Conservation (phyloP, 2,329 filamentous ascomycete genomes). For the Penicillium sp. region DNA sequence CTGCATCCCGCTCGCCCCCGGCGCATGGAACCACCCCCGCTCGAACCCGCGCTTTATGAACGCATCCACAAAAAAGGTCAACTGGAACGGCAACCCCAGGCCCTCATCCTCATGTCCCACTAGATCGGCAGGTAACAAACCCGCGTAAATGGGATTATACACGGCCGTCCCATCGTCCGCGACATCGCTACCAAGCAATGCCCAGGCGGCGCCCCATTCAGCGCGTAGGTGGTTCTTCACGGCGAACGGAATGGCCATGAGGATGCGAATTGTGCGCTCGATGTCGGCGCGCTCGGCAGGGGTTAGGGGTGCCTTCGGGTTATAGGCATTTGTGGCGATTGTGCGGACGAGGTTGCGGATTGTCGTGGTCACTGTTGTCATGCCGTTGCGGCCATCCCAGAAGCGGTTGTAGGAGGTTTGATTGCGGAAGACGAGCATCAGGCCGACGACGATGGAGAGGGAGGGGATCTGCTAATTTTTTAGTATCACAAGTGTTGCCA, state of each 20-base stretch:
- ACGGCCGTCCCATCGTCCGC: slow-evolving; percentile 35
- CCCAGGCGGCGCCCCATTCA: slow-evolving; percentile 61
- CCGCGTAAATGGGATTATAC: slow-evolving; percentile 55
- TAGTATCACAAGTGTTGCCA: background rate
- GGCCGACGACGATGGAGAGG: slow-evolving; percentile 67
- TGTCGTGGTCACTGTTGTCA: slow-evolving; percentile 62
- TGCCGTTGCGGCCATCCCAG: slow-evolving; percentile 64
- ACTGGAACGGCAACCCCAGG: slow-evolving; percentile 63
- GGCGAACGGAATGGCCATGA: slow-evolving; percentile 66
- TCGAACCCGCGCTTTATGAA: slow-evolving; percentile 63
- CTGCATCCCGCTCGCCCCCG: slow-evolving; percentile 63
- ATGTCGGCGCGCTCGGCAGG: slow-evolving; percentile 58
- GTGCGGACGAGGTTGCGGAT: slow-evolving; percentile 64
- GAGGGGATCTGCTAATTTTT: slow-evolving; percentile 56
- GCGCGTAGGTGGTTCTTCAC: slow-evolving; percentile 68
- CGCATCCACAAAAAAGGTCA: slow-evolving; percentile 63
- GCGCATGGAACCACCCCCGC: slow-evolving; percentile 64
- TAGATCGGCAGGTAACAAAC: slow-evolving; percentile 55
- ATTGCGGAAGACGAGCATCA: slow-evolving; percentile 72
- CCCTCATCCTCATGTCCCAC: slow-evolving; percentile 63
- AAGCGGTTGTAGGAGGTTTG: slow-evolving; percentile 68
- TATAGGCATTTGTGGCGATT: slow-evolving; percentile 57
- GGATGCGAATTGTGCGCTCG: slow-evolving; percentile 62
- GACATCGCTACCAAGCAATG: slow-evolving; percentile 36
- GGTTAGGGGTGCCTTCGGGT: slow-evolving; percentile 36